Evolutionary conservation across 2,329 filamentous ascomycete species (phyloP), one percentile per base, ranked within the genome.

Genomic region (Fusarium sp.): DNA sequence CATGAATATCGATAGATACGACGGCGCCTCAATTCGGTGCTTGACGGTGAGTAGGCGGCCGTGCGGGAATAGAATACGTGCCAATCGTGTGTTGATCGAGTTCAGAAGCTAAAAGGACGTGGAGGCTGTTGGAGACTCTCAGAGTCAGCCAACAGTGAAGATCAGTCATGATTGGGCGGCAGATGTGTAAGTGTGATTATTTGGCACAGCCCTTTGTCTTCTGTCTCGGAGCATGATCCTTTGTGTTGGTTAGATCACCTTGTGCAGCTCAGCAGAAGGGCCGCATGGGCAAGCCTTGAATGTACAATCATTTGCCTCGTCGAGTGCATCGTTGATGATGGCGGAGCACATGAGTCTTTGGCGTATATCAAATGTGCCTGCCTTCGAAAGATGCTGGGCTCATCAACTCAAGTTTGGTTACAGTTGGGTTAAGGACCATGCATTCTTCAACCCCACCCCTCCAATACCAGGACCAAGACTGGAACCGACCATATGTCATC

Each of bases 131-230:
- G 52, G 52, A 58, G 44, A 50, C 44, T 50, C 20, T 38, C 22
- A 74, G 53, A 68, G 62, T 64, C 70, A 65, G 62, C 60, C 62
- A 74, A 54, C 54, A 50, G 52, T 41, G 20, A 55, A 29, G 49
- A 39, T 31, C 25, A 42, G 33, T 20, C 46, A 25, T n/a, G 58
- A 73, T 76, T 76, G 71, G 66, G 33, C 25, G 29, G 59, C 33
- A 60, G 57, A 49, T 41, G 58, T 47, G 56, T 65, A 60, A 44
- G 60, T 62, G 65, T 58, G 70, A 66, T 65, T 54, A 65, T 72
- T 69, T 75, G 61, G 74, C 70, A 75, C 71, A 71, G 57, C 73
- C 66, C 39, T 74, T 75, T 49, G 57, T 57, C 54, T 62, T 41
- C 35, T 65, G 60, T 70, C 60, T 65, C 65, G 50, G 56, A 69